These are phyloP conservation scores for Candida silvatica DNA, from an alignment of 805 yeast species.

Conservation along the genomic window DNA sequence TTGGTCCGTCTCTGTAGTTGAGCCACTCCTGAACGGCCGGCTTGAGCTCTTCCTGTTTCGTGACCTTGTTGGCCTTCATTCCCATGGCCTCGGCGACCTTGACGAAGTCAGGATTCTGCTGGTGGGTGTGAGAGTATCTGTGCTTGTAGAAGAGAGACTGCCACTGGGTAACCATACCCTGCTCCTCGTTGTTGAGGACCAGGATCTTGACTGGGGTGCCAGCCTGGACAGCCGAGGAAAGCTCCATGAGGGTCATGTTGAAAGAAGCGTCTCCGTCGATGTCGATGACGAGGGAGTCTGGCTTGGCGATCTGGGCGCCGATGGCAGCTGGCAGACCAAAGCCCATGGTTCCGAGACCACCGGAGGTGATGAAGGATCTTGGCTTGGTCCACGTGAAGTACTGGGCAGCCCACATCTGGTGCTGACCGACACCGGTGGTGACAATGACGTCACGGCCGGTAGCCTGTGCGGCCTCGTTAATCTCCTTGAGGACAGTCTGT, in stretches of 20 bases:
- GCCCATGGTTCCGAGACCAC: slow-evolving; percentile 99
- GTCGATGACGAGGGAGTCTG: slow-evolving; percentile 91
- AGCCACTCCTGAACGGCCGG: slow-evolving; percentile 59
- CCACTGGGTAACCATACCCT: slow-evolving; percentile 99
- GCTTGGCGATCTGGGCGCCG: slow-evolving; percentile 95
- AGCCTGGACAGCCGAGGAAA: slow-evolving; percentile 92
- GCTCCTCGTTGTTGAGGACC: slow-evolving; percentile 94
- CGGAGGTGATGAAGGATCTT: slow-evolving; percentile 92
- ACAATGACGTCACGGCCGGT: slow-evolving; percentile 71
- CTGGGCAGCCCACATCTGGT: slow-evolving; percentile 99
- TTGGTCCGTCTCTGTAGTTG: slow-evolving; percentile 68
- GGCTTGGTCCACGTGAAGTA: slow-evolving; percentile 92
- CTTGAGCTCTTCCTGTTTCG: slow-evolving; percentile 57
- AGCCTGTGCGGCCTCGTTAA: slow-evolving; percentile 60
- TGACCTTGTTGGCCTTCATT: slow-evolving; percentile 68
- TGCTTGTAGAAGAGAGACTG: slow-evolving; percentile 95
- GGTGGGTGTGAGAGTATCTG: slow-evolving; percentile 97
- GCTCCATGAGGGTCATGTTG: slow-evolving; percentile 93
- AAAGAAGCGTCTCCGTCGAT: slow-evolving; percentile 99
- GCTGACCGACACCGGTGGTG: slow-evolving; percentile 99
- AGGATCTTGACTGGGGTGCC: slow-evolving; percentile 83
- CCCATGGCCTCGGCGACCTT: slow-evolving; percentile 95
- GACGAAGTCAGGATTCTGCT: slow-evolving; percentile 87
- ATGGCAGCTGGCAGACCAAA: slow-evolving; percentile 96
- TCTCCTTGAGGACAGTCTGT: slow-evolving; percentile 78